Conservation (phyloP, 2,329 filamentous ascomycete genomes). For the Ophiosphaerella narmari region DNA sequence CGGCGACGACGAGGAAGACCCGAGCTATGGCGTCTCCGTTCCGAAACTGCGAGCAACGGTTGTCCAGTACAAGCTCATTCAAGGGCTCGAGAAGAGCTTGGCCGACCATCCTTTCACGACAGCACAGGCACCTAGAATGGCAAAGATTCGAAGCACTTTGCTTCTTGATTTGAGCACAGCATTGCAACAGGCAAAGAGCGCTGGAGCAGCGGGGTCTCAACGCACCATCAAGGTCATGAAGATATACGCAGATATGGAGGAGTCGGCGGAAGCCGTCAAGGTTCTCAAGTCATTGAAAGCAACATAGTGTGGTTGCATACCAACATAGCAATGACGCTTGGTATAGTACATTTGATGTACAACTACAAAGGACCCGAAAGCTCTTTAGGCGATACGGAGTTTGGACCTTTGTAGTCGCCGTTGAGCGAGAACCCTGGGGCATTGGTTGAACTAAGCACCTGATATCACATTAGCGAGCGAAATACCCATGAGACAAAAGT, state of each 20-base stretch:
- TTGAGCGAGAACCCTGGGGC: conserved; percentile 85
- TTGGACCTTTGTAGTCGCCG: conserved; percentile 69
- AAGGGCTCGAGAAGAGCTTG: conserved; percentile 55
- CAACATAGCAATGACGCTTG: conserved; percentile 55
- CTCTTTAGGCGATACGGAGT: conserved; percentile 48
- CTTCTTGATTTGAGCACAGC: conserved; percentile 68
- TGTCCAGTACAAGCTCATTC: conserved; percentile 62
- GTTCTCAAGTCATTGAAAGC: conserved; percentile 53
- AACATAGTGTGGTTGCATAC: conserved; percentile 17
- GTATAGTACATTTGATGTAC: conserved; percentile 44
- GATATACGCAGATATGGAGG: conserved; percentile 66
- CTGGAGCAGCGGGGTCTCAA: conserved; percentile 45
- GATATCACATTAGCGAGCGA: conserved; percentile 45
- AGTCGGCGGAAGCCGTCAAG: conserved; percentile 63
- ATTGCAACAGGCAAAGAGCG: conserved; percentile 60
- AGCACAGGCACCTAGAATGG: conserved; percentile 60
- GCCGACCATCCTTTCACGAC: conserved; percentile 67
- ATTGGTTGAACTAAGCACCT: conserved; percentile 84
- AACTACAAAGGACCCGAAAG: conserved; percentile 42
- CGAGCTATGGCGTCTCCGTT: conserved; percentile 34
- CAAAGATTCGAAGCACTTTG: conserved; percentile 64
- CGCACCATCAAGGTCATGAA: conserved; percentile 61
- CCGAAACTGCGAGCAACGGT: conserved; percentile 60
- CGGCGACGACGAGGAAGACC: conserved; percentile 35
- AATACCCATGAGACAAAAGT: neutral